Evolutionary conservation across 441 rosid species (phyloP).

Genomic region (Eruca vesicaria): DNA sequence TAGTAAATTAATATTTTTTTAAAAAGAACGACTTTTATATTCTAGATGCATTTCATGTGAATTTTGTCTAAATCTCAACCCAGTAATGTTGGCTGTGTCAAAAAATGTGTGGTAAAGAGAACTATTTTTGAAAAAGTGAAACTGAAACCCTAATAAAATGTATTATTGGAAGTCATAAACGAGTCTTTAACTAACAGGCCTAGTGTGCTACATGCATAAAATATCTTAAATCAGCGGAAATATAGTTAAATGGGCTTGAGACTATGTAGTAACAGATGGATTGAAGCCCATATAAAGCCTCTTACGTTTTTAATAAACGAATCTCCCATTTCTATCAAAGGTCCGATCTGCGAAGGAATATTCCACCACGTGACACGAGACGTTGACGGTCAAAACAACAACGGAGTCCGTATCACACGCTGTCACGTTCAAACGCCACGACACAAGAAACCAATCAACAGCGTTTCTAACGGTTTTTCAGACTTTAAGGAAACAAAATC

Average conservation of each 20-base stretch:
- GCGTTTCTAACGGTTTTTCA: conserved; percentile 27
- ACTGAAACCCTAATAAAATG: not conserved
- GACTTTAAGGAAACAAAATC: conserved; percentile 39
- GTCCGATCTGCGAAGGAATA: conserved; percentile 15
- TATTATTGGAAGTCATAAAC: too few relatives aligned
- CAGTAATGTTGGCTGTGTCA: not conserved
- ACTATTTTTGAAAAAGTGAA: not conserved
- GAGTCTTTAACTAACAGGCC: not conserved
- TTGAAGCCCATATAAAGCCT: conserved; percentile 21
- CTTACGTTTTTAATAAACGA: not conserved
- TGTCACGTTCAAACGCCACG: conserved; percentile 32
- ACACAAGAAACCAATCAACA: conserved; percentile 21
- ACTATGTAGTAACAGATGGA: not conserved
- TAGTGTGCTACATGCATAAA: not conserved
- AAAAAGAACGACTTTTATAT: not conserved
- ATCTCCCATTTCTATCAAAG: not conserved
- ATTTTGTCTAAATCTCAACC: not conserved
- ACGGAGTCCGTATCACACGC: conserved; percentile 37
- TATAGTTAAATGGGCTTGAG: conserved; percentile 7
- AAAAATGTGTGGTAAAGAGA: not conserved
- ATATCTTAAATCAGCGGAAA: not conserved
- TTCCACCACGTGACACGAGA: conserved; percentile 31
- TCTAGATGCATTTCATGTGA: not conserved
- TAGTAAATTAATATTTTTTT: too few relatives aligned
- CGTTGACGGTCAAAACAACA: conserved; percentile 36